These are phyloP conservation scores for Alopecurus myosuroides DNA, from an alignment of 176 grass and related monocot genomes.

Conservation along the genomic window DNA sequence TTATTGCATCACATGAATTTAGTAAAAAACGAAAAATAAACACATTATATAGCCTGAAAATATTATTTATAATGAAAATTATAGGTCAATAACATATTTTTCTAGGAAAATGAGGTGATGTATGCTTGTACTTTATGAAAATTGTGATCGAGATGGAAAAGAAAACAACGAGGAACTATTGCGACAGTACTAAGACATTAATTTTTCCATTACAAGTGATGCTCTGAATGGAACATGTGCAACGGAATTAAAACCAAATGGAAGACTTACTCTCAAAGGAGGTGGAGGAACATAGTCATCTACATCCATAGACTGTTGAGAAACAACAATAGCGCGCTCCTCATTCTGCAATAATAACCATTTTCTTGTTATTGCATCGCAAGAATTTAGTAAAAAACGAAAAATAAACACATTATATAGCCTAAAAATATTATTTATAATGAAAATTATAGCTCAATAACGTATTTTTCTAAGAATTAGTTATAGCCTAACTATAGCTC, in stretches of 20 bases:
- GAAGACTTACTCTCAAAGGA: too few species aligned
- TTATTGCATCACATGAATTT: background rate
- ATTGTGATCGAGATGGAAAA: background rate
- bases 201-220: background rate
- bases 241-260: too few species aligned
- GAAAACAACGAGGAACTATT: background rate
- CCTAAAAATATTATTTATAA: too few species aligned
- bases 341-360: conserved; percentile 4
- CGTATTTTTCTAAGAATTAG: background rate
- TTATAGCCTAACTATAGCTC: background rate
- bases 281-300: background rate
- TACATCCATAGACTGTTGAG: background rate
- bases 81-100: background rate
- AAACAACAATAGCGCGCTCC: background rate
- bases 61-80: too few species aligned
- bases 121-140: background rate
- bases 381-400: background rate
- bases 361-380: background rate
- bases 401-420: background rate
- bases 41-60: background rate
- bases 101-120: background rate
- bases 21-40: background rate
- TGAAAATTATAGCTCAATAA: background rate
- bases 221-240: background rate
- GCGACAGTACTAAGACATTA: background rate